Evolutionary conservation across 768 basidiomycete genomes (phyloP), one percentile per base, ranked within the genome.

Genomic region (Russula griseocarnosa): DNA sequence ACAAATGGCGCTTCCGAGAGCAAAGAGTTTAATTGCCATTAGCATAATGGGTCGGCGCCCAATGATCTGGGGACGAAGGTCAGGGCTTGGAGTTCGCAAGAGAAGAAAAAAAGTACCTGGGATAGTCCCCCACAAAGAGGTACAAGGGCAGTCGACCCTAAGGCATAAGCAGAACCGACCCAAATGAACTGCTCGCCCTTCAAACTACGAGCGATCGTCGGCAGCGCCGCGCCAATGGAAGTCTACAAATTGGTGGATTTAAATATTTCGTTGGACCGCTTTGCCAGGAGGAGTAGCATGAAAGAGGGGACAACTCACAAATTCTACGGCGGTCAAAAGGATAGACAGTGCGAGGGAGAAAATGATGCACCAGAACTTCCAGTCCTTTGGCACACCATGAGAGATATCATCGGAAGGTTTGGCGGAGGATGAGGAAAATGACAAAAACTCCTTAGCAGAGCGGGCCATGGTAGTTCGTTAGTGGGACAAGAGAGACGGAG

Each of bases 1-100:
- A 14, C 70, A 74, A 1, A 79, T 51, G 2, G 74, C 72, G 22
- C 73, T 74, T 2, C 79, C 78, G 1, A 73, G 47, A 3, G 70
- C 67, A 55, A 74, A 74, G 11, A 71, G 61, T 3, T 58, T 2
- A 38, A 74, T 34, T 5, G 71, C 69, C 11, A 56, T 58, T 9
- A 75, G 60, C 55, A 75, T 63, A 9, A 71, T 65, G 11, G 70
- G 69, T n/a, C 69, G 70, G n/a, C 75, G 66, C 9, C 75, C 75
- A 30, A 75, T 73, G 9, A 73, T 68, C 61, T 73, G 18, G 26
- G 10, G 13, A 14, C 30, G n/a, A 47, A n/a, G 36, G 18, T 14
- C 5, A 20, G 4, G 1, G n/a, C 36, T 5, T 22, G 9, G 20
- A 20, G 44, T n/a, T 44, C n/a, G 44, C 20, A 44, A 44, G 4